These are phyloP conservation scores for Rhynchosporium graminicola DNA, from an alignment of 2,329 filamentous ascomycete genomes.

Conservation along the genomic window DNA sequence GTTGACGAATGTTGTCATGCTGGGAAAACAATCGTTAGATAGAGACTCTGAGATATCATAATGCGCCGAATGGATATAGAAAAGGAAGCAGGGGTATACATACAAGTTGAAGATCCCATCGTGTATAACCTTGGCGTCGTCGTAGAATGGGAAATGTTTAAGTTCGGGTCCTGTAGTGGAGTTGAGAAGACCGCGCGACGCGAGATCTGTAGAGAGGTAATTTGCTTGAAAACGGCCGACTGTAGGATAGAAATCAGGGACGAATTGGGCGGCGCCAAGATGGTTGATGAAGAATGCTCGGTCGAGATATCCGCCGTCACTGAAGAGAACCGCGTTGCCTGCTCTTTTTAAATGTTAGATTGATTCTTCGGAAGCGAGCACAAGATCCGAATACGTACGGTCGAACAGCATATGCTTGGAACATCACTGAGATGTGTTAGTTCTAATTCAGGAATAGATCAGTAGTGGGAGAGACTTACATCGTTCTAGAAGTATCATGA, in stretches of 20 bases:
- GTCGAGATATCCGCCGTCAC: constrained; percentile 25
- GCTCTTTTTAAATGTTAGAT: constrained; percentile 10
- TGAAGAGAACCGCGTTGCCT: constrained; percentile 22
- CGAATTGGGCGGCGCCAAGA: constrained; percentile 18
- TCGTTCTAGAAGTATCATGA: constrained; percentile 33
- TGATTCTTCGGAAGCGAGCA: background rate
- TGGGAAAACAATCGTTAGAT: background rate
- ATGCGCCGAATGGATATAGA: background rate
- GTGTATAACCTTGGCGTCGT: constrained; percentile 45
- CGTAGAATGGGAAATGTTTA: constrained; percentile 47
- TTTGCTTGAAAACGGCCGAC: constrained; percentile 42
- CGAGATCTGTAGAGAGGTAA: constrained; percentile 45
- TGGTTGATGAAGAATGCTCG: constrained; percentile 22
- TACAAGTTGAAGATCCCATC: constrained; percentile 43
- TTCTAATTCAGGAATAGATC: background rate
- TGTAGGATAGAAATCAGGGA: constrained; percentile 21
- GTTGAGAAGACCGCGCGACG: constrained; percentile 46
- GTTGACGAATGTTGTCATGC: constrained; percentile 45
- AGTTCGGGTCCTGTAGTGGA: constrained; percentile 42
- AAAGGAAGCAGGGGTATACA: background rate
- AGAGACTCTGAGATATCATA: background rate
- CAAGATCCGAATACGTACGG: constrained; percentile 9
- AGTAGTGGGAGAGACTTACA: constrained; percentile 2
- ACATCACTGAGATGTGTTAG: constrained; percentile 21
- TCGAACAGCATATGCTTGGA: constrained; percentile 21